Evolutionary conservation across 2,329 filamentous ascomycete genomes (phyloP), one percentile per base, ranked within the genome.

Genomic region (Atkinsonella hypoxylon): DNA sequence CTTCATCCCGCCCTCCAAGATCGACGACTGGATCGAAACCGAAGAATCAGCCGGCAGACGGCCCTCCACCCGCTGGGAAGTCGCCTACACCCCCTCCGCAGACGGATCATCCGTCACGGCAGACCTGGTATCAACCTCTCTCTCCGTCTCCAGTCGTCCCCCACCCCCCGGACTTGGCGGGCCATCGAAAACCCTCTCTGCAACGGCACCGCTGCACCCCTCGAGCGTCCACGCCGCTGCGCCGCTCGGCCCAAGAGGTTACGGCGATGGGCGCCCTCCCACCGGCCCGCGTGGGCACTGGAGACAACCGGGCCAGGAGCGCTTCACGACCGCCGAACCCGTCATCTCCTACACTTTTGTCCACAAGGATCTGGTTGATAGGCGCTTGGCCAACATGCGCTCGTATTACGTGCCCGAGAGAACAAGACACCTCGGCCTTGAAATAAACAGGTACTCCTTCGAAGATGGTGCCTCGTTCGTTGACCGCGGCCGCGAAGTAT

Each of bases 1-100:
- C 64, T 97, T 93, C 64, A 76, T 97, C 18, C 91, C 91, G 0
- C 78, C 85, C 17, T 81, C 88, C 26, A 79, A 81, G 55, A 76
- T 94, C 4, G 65, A 71, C 13, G 76, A 77, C 22, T 97, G 89
- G 89, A 83, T 94, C 52, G 75, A 79, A 8, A 75, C 69, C 40
- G 88, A 95, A 65, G 70, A 82, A 58, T 65, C 71, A 13, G 59
- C 68, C 57, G 60, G 71, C 47, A 65, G 75, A 45, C 64, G 70
- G 49, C 65, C 68, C 17, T 60, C 54, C 59, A 64, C 62, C 6
- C 71, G 82, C 22, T 95, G 85, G 81, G 87, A 91, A 65, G 79
- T 95, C 7, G 66, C 75, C 7, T 95, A 94, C 61, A 74, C 81
- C 22, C 67, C 72, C 26, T 75, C 75, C 3, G 70, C 74, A 2